Evolutionary conservation across 495 filamentous ascomycete genomes (phyloP), one percentile per base, ranked within the genome.

Genomic region (Talaromyces proteolyticus): DNA sequence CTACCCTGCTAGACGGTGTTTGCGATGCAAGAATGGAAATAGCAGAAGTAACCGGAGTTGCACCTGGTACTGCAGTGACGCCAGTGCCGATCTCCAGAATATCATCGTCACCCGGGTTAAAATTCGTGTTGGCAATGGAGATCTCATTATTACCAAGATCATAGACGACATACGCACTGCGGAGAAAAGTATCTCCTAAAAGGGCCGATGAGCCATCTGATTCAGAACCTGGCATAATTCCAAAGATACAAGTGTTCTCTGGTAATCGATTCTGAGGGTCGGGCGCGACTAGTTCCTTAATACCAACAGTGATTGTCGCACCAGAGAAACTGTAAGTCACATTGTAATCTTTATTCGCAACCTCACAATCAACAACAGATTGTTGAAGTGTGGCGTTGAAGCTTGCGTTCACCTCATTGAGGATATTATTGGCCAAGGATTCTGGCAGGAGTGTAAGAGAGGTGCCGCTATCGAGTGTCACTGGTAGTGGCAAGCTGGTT

Each of bases 131-230:
- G 3, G 88, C 91, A 44, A 96, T 68, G 0, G 60, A 63, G 53
- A 95, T 88, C 67, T 88, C 73, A 65, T 92, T 87, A 62, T 89
- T 92, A 14, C 75, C 77, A 37, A 95, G 71, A 56, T 95, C 88
- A 57, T 89, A 95, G 3, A 95, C 90, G 5, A 93, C 81, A 57
- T 96, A 96, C 0, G 91, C 89, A 29, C 84, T 84, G 29, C 91
- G 76, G n/a, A 96, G 76, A 71, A 96, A 96, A 0, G 89, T 89
- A 59, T 95, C 90, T 21, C 91, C 91, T 18, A 96, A n/a, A n/a
- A n/a, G n/a, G n/a, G n/a, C n/a, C n/a, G n/a, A n/a, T n/a, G n/a
- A n/a, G n/a, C n/a, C n/a, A n/a, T n/a, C n/a, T n/a, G n/a, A n/a
- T n/a, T n/a, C n/a, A 68, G 3, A 94, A 8, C 78, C 80, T 7